Evolutionary conservation across 805 yeast genomes (phyloP).

Genomic region (Monosporozyma yasuniensis): DNA sequence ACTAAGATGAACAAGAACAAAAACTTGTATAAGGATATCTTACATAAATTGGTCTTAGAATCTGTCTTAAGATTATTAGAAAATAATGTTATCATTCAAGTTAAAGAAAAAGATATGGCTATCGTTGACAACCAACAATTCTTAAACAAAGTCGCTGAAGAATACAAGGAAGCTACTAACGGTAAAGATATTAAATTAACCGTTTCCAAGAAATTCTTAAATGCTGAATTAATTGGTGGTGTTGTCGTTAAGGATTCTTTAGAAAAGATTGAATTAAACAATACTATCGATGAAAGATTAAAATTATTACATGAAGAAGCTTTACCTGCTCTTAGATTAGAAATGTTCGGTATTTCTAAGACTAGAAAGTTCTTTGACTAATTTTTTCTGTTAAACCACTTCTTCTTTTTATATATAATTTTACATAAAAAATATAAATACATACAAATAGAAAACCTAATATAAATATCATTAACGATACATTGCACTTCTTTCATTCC

Average conservation of each 20-base stretch:
- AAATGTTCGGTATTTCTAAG: slow-evolving; percentile 75
- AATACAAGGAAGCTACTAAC: slow-evolving; percentile 41
- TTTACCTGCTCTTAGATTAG: slow-evolving; percentile 85
- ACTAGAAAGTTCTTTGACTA: slow-evolving; percentile 88
- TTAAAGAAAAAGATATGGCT: slow-evolving; percentile 32
- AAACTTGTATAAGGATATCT: slow-evolving; percentile 56
- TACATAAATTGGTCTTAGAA: slow-evolving; percentile 76
- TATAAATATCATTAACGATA: no score
- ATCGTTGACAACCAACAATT: slow-evolving; percentile 34
- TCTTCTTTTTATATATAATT: not conserved
- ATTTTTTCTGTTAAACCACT: not conserved
- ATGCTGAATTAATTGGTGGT: slow-evolving; percentile 68
- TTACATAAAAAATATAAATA: not conserved
- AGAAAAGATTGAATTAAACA: slow-evolving; percentile 82
- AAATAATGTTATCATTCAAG: slow-evolving; percentile 51
- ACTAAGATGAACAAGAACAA: slow-evolving; percentile 44
- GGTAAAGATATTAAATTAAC: slow-evolving; percentile 46
- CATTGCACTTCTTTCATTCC: no score
- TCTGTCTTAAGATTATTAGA: slow-evolving; percentile 66
- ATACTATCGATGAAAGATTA: slow-evolving; percentile 92
- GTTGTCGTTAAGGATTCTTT: slow-evolving; percentile 57
- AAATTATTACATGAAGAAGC: slow-evolving; percentile 72
- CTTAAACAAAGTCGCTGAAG: slow-evolving; percentile 43
- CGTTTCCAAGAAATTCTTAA: slow-evolving; percentile 52
- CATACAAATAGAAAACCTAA: no score